phyloP scores from a whole-genome alignment of 139 green algal species.

The Ettlia oleoabundans region DNA sequence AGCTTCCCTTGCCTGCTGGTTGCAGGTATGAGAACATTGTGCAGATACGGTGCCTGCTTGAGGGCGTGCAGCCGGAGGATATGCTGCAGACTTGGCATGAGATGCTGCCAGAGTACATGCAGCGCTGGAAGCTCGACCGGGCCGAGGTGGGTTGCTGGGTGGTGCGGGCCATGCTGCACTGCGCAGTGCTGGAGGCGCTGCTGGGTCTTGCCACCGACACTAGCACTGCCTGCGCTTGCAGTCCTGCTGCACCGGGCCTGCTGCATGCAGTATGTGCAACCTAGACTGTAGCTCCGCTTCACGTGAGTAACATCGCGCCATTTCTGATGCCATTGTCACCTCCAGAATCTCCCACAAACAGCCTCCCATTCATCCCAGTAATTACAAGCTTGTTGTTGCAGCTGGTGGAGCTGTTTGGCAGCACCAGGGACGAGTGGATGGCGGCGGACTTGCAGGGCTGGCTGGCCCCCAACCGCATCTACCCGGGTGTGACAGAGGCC shows the following conservation, averaged over 20 bases:
- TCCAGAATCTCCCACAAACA: no score
- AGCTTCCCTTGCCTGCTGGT: background rate
- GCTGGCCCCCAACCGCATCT: constrained; percentile 95
- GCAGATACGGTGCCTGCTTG: constrained; percentile 87
- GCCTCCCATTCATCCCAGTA: no score
- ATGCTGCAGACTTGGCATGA: constrained; percentile 83
- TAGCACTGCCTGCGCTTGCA: no score
- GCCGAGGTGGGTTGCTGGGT: constrained; percentile 54
- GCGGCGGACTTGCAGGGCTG: constrained; percentile 85
- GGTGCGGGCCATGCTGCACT: no score
- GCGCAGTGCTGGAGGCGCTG: background rate
- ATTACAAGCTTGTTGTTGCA: no score
- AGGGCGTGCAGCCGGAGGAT: constrained; percentile 74
- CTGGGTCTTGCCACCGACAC: no score
- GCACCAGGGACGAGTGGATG: constrained; percentile 95
- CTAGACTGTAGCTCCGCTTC: no score
- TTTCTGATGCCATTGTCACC: no score
- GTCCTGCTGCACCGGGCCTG: no score
- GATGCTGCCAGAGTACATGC: constrained; percentile 78
- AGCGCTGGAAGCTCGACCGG: constrained; percentile 76
- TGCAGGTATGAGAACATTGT: constrained; percentile 97
- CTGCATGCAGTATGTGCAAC: no score
- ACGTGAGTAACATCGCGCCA: no score
- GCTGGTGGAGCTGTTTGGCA: constrained; percentile 92
- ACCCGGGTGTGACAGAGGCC: constrained; percentile 80